These are phyloP conservation scores for Hyaloscypha finlandica DNA, from an alignment of 495 filamentous ascomycete genomes.

Conservation along the genomic window DNA sequence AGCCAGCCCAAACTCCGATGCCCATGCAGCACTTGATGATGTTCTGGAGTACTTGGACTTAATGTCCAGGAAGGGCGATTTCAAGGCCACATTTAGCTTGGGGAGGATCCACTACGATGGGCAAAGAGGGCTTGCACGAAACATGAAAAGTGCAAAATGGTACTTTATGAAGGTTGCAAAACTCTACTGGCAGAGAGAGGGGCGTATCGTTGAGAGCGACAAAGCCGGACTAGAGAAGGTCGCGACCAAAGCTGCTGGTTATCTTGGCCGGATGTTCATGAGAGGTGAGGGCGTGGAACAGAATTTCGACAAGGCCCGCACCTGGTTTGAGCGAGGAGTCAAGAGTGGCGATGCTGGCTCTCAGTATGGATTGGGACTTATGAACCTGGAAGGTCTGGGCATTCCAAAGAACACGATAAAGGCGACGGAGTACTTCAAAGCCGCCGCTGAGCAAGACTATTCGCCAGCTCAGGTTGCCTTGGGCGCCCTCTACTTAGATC, in stretches of 20 bases:
- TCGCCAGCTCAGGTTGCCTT: conserved; percentile 81
- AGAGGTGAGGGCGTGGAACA: conserved; percentile 89
- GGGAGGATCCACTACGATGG: conserved; percentile 92
- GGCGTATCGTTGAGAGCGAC: conserved; percentile 56
- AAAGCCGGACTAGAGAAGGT: conserved; percentile 70
- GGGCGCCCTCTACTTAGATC: conserved; percentile 86
- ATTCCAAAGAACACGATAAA: conserved; percentile 70
- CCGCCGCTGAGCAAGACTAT: conserved; percentile 82
- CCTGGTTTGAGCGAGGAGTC: conserved; percentile 87
- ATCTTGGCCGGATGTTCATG: conserved; percentile 89
- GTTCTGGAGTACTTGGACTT: conserved; percentile 93
- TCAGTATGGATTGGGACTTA: conserved; percentile 81
- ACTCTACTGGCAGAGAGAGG: conserved; percentile 85
- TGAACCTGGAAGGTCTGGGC: conserved; percentile 85
- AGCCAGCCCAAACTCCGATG: conserved; percentile 67
- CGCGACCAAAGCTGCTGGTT: conserved; percentile 87
- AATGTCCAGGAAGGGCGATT: conserved; percentile 89
- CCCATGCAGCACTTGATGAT: conserved; percentile 84
- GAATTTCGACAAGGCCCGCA: conserved; percentile 69
- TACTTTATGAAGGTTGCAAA: conserved; percentile 84
- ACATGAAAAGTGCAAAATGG: conserved; percentile 71
- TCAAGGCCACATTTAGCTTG: conserved; percentile 87
- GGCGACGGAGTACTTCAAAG: conserved; percentile 79
- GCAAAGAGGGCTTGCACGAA: conserved; percentile 68
- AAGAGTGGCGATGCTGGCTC: conserved; percentile 80